phyloP scores from a whole-genome alignment of 805 yeast species.

The Starmerella cellae region DNA sequence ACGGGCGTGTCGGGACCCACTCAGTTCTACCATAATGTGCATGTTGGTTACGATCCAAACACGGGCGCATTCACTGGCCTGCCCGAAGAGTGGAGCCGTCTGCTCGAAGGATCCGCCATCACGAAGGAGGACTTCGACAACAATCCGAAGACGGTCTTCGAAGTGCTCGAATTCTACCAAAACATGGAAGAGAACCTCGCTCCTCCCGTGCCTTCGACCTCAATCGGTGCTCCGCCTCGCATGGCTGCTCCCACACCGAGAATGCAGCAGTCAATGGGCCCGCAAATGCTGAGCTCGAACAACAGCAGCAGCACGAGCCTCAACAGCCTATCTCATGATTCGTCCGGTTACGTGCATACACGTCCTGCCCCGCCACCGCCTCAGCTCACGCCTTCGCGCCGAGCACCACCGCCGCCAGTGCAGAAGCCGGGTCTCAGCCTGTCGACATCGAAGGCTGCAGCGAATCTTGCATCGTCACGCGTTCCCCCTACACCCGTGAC shows the following conservation, averaged over 20 bases:
- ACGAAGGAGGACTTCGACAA: conserved; percentile 76
- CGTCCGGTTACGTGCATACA: background rate
- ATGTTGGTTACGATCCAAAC: conserved; percentile 76
- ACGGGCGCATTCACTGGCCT: conserved; percentile 83
- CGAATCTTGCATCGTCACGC: background rate
- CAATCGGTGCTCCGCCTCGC: background rate
- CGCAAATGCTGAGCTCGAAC: background rate
- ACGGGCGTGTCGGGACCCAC: conserved; percentile 74
- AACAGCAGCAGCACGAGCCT: background rate
- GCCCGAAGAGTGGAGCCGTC: conserved; percentile 83
- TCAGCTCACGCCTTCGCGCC: conserved; percentile 10
- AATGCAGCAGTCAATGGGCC: background rate
- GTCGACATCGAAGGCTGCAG: background rate
- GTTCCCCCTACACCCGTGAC: background rate
- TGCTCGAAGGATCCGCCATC: conserved; percentile 74
- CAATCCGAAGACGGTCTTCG: conserved; percentile 89
- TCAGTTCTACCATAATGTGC: conserved; percentile 89
- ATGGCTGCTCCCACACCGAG: background rate
- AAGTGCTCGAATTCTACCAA: conserved; percentile 67
- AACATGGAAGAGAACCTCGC: conserved; percentile 20
- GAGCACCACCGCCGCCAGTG: conserved; percentile 18
- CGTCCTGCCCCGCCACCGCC: conserved; percentile 10
- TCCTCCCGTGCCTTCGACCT: background rate
- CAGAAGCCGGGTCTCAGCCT: background rate
- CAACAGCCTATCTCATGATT: background rate